Conservation (phyloP, 768 basidiomycete species). For the Psilocybe tampanensis region DNA sequence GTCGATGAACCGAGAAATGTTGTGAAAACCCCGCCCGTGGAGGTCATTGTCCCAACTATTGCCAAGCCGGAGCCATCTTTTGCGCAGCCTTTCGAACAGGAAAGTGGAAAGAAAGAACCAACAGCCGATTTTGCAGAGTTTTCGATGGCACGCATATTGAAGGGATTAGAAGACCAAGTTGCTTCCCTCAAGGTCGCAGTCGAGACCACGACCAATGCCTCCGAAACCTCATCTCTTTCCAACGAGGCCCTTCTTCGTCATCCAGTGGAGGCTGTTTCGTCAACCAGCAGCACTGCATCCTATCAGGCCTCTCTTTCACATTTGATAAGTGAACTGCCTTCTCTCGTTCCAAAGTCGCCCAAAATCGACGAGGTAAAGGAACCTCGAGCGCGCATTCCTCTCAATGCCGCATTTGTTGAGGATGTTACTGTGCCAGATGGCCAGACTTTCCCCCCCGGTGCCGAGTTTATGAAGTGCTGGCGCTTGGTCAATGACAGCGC, state of each 20-base stretch:
- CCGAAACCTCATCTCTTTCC: constrained; percentile 29
- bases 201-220: constrained; percentile 1
- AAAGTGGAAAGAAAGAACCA: neutral
- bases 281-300: neutral
- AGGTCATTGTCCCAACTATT: neutral
- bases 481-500: constrained; percentile 67
- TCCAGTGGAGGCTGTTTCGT: constrained; percentile 11
- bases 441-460: constrained; percentile 78
- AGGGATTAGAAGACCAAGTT: constrained; percentile 14
- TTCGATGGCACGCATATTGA: constrained; percentile 12
- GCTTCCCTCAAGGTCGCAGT: constrained; percentile 1
- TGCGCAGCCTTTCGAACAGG: neutral
- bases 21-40: neutral
- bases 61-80: neutral
- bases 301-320: constrained; percentile 6
- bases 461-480: constrained; percentile 88
- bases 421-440: constrained; percentile 78
- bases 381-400: constrained; percentile 13
- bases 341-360: constrained; percentile 13
- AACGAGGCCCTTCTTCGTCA: constrained; percentile 32
- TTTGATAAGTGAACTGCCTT: constrained; percentile 6
- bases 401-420: constrained; percentile 60
- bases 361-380: neutral
- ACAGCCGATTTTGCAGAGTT: constrained; percentile 2
- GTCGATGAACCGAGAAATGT: neutral